phyloP scores from a whole-genome alignment of 345 rosid genomes.

The Moricandia moricandioides region DNA sequence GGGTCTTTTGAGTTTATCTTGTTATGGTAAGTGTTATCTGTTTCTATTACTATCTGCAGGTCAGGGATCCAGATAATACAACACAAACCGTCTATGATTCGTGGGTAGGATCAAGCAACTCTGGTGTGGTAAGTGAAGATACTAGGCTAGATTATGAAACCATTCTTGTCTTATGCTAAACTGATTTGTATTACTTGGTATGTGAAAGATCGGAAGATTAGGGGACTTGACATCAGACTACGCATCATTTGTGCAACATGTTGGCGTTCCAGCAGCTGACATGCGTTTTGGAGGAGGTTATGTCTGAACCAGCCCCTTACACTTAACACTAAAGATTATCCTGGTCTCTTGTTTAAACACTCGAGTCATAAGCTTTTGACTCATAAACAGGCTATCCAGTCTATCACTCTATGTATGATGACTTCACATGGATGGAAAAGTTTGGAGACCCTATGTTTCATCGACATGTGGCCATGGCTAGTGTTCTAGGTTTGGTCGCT shows the following conservation, averaged over 20 bases:
- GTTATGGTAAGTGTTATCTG: neutral
- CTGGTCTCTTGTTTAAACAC: neutral
- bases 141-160: neutral
- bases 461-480: slow-evolving; percentile 79
- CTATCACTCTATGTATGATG: slow-evolving; percentile 87
- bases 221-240: slow-evolving; percentile 74
- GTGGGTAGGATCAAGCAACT: slow-evolving; percentile 49
- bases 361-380: no score
- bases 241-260: slow-evolving; percentile 77
- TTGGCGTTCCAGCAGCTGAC: slow-evolving; percentile 68
- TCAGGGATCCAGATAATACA: slow-evolving; percentile 72
- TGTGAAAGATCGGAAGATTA: slow-evolving; percentile 58
- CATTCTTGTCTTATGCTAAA: neutral
- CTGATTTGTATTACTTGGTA: slow-evolving; percentile 10
- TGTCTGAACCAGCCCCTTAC: neutral
- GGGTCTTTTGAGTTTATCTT: neutral
- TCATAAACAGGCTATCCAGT: slow-evolving; percentile 61
- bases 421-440: slow-evolving; percentile 75
- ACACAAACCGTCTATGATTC: slow-evolving; percentile 64
- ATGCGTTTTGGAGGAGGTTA: slow-evolving; percentile 60
- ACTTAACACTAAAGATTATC: slow-evolving; percentile 7
- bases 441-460: slow-evolving; percentile 76
- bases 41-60: slow-evolving; percentile 37
- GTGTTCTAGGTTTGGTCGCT: slow-evolving; percentile 71
- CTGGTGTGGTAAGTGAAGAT: slow-evolving; percentile 43